phyloP scores from a whole-genome alignment of 2,329 filamentous ascomycete species.

The Aureobasidium sp. region DNA sequence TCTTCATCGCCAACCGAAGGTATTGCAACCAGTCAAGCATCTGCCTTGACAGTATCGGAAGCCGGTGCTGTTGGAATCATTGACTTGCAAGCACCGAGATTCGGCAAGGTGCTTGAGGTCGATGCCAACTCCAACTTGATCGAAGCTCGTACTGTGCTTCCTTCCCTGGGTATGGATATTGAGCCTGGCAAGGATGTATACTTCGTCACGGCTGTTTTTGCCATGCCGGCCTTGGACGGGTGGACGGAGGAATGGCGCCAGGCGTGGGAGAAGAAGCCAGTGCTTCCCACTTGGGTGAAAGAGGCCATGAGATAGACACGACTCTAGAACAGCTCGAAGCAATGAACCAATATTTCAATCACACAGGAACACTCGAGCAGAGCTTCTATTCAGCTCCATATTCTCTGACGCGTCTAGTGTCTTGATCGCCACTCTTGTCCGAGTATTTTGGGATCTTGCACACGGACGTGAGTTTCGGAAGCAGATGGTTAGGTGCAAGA shows the following conservation, averaged over 20 bases:
- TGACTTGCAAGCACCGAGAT: constrained; percentile 40
- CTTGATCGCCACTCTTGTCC: background rate
- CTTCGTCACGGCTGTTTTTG: constrained; percentile 67
- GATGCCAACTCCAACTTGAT: constrained; percentile 75
- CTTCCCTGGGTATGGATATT: constrained; percentile 59
- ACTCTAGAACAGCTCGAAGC: background rate
- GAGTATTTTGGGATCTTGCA: background rate
- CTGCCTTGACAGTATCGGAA: constrained; percentile 40
- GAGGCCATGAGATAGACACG: background rate
- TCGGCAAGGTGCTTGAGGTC: constrained; percentile 62
- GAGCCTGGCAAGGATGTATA: constrained; percentile 52
- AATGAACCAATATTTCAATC: background rate
- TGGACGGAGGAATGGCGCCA: constrained; percentile 49
- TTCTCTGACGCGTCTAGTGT: too few relatives aligned
- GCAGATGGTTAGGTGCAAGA: background rate
- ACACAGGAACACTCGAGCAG: background rate
- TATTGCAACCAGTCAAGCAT: constrained; percentile 28
- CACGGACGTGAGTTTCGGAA: background rate
- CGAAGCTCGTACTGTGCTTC: constrained; percentile 64
- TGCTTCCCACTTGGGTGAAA: constrained; percentile 18
- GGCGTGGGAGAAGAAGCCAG: constrained; percentile 33
- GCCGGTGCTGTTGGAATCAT: constrained; percentile 47
- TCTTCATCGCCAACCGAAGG: constrained; percentile 35
- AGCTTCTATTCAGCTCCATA: too few relatives aligned
- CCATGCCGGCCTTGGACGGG: constrained; percentile 54